A percentile compares a stretch with the other conserved stretches of the same genome.
phyloP scores from a whole-genome alignment of 2,329 filamentous ascomycete species.

The Metarhizium brunneum region DNA sequence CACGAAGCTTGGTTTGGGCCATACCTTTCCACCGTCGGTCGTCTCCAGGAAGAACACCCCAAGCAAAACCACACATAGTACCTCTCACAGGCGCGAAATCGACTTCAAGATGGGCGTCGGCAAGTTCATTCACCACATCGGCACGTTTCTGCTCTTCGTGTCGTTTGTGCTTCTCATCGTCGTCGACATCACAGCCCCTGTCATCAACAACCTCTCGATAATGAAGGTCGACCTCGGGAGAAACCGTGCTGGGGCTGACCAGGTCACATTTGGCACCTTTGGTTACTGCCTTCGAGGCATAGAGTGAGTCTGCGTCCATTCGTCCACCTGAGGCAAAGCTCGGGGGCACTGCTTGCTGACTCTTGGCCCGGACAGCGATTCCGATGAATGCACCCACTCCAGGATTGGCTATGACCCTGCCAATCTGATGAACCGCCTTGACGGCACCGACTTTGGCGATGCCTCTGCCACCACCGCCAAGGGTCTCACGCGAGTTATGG shows the following conservation, averaged over 20 bases:
- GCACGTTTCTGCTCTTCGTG: constrained; percentile 46
- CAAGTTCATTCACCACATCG: constrained; percentile 45
- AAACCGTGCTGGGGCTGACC: constrained; percentile 21
- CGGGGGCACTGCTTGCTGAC: neutral
- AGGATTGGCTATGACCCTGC: constrained; percentile 49
- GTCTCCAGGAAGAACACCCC: neutral
- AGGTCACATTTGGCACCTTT: constrained; percentile 50
- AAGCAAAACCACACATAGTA: neutral
- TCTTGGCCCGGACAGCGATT: constrained; percentile 12
- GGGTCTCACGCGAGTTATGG: constrained; percentile 47
- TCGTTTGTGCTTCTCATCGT: constrained; percentile 48
- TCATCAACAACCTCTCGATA: constrained; percentile 44
- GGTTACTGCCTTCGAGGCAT: constrained; percentile 40
- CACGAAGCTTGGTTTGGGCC: neutral
- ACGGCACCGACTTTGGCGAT: constrained; percentile 30
- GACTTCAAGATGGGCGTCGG: constrained; percentile 32
- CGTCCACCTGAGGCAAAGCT: neutral
- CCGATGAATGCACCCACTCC: constrained; percentile 38
- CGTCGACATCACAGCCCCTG: constrained; percentile 48
- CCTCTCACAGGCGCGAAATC: neutral
- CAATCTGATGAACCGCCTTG: constrained; percentile 28
- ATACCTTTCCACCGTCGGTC: neutral
- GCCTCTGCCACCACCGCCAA: constrained; percentile 34
- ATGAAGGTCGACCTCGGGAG: constrained; percentile 38
- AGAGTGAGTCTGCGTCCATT: constrained; percentile 13